Evolutionary conservation across 129 eudicot genomes (phyloP).

Genomic region (Sambucus nigra): DNA sequence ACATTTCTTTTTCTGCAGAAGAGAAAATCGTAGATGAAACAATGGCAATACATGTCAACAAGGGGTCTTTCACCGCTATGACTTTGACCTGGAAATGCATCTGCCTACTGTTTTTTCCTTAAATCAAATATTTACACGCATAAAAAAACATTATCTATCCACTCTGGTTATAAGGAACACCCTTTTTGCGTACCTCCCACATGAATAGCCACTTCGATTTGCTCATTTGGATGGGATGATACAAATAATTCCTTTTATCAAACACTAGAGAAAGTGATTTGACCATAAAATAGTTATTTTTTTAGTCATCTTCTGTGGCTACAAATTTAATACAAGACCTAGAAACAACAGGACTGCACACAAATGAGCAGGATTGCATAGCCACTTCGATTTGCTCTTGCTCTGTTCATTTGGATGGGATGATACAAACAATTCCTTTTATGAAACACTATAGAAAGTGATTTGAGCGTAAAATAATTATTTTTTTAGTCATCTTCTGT

Average conservation of each 20-base stretch:
- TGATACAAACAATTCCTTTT: constrained; percentile 25
- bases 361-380: constrained; percentile 23
- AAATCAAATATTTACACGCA: constrained; percentile 59
- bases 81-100: constrained; percentile 79
- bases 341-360: constrained; percentile 35
- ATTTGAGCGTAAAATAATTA: constrained; percentile 17
- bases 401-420: constrained; percentile 29
- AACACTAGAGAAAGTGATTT: constrained; percentile 16
- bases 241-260: constrained; percentile 26
- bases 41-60: constrained; percentile 23
- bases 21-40: too few relatives aligned
- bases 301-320: constrained; percentile 27
- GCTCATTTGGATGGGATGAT: constrained; percentile 28
- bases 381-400: constrained; percentile 44
- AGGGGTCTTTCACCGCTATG: constrained; percentile 81
- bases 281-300: constrained; percentile 16
- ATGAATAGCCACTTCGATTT: constrained; percentile 42
- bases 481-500: constrained; percentile 17
- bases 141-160: constrained; percentile 51
- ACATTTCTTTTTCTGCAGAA: too few relatives aligned
- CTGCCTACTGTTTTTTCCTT: constrained; percentile 19
- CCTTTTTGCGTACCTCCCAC: constrained; percentile 49
- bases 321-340: constrained; percentile 25
- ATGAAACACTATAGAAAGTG: constrained; percentile 15
- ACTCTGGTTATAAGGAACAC: constrained; percentile 41